A percentile compares a stretch with the other conserved stretches of the same genome.
Evolutionary conservation across 345 rosid genomes (phyloP).

Genomic region (rapeseed (Brassica napus)): DNA sequence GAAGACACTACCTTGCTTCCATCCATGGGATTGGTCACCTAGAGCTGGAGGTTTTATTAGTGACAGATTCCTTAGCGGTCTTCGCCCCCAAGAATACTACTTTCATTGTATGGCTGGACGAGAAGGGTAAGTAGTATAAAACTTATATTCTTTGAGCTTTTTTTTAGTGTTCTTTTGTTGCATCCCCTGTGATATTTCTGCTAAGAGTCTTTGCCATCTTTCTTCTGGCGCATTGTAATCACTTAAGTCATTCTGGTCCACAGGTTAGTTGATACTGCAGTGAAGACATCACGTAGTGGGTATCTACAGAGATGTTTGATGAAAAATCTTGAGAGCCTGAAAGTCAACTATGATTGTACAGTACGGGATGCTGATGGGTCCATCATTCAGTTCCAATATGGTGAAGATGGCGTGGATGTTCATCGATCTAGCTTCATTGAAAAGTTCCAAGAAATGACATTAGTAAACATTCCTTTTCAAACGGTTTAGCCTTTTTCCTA

Average conservation of each 20-base stretch:
- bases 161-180: not conserved
- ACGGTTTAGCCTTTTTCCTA: conserved; percentile 23
- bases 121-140: conserved; percentile 71
- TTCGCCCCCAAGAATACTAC: conserved; percentile 99
- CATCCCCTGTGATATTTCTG: conserved; percentile 1
- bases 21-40: conserved; percentile 97
- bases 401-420: conserved; percentile 98
- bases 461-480: conserved; percentile 49
- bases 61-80: conserved; percentile 96
- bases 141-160: not conserved
- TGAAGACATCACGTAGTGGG: conserved; percentile 99
- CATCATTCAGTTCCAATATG: conserved; percentile 85
- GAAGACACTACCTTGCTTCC: conserved; percentile 94
- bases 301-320: conserved; percentile 96
- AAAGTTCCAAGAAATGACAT: conserved; percentile 68
- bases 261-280: conserved; percentile 98
- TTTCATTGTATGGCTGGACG: conserved; percentile 99
- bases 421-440: conserved; percentile 77
- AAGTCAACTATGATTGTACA: conserved; percentile 83
- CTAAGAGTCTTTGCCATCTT: not conserved
- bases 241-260: conserved; percentile 26
- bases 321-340: conserved; percentile 92
- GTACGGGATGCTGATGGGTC: conserved; percentile 99
- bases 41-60: conserved; percentile 96
- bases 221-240: conserved; percentile 6